Percentiles rank a stretch among this genome's conserved stretches.
phyloP scores from a whole-genome alignment of 2,329 filamentous ascomycete genomes.

The Mariannaea elegans region DNA sequence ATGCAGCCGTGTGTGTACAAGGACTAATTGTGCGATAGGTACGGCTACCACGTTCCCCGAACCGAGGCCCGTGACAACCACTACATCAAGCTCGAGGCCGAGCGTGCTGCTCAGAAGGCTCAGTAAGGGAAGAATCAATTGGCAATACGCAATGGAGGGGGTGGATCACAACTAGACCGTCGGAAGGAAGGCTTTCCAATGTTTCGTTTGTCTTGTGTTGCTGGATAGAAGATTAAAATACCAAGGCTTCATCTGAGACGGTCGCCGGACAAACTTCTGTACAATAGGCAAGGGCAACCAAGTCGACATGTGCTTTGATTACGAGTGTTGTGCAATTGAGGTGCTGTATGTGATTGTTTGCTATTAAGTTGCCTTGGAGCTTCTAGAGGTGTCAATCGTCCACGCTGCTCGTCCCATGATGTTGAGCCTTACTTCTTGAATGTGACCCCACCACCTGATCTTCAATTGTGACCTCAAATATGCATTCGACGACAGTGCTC shows the following conservation, averaged over 20 bases:
- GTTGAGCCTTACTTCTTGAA: not conserved
- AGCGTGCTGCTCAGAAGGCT: constrained; percentile 56
- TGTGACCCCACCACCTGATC: not conserved
- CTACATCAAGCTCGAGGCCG: constrained; percentile 67
- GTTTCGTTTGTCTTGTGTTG: constrained; percentile 40
- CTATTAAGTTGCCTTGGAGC: not conserved
- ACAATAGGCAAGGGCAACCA: constrained; percentile 41
- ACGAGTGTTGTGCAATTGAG: constrained; percentile 7
- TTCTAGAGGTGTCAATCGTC: not conserved
- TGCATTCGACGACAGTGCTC: not conserved
- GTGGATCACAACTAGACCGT: constrained; percentile 28
- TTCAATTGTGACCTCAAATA: not conserved
- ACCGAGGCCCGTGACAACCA: constrained; percentile 65
- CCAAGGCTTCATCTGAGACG: constrained; percentile 33
- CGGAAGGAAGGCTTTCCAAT: constrained; percentile 20
- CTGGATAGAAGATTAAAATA: constrained; percentile 37
- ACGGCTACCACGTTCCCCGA: constrained; percentile 70
- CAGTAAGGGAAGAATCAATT: constrained; percentile 28
- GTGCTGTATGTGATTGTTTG: constrained; percentile 6
- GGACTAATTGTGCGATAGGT: constrained; percentile 52
- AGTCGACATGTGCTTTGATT: constrained; percentile 34
- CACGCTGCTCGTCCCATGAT: not conserved
- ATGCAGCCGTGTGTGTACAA: not conserved
- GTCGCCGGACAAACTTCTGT: constrained; percentile 37
- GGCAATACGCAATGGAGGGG: constrained; percentile 9